These are phyloP conservation scores for Ceriops decandra DNA, from an alignment of 345 rosid genomes.

Conservation along the genomic window DNA sequence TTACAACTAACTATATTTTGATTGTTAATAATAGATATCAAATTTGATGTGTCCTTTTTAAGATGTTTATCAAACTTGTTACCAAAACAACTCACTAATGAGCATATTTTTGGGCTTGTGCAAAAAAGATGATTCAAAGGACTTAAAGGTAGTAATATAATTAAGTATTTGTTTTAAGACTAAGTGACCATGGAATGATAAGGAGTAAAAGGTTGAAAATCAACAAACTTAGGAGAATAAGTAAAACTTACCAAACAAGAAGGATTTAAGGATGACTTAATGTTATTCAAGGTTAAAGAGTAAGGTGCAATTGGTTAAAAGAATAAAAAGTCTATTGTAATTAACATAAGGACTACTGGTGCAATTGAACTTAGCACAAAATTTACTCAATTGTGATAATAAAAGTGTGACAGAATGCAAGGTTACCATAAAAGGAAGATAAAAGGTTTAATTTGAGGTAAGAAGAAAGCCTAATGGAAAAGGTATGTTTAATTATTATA, in stretches of 20 bases:
- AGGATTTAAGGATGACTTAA: too few species aligned
- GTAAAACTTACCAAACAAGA: background rate
- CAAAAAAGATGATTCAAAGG: background rate
- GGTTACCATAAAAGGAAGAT: background rate
- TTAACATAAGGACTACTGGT: too few species aligned
- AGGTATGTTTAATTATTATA: background rate
- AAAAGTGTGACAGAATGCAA: accelerated
- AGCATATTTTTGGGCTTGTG: background rate
- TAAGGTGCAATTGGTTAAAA: too few species aligned
- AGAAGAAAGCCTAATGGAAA: too few species aligned
- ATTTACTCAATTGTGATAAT: too few species aligned
- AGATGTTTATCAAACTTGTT: background rate
- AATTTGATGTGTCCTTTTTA: background rate
- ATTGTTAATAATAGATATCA: background rate
- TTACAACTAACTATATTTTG: background rate
- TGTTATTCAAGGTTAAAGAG: too few species aligned
- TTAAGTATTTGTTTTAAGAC: background rate
- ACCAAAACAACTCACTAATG: background rate
- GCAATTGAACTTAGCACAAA: too few species aligned
- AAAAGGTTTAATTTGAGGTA: too few species aligned
- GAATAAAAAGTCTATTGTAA: too few species aligned
- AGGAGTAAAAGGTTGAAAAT: too few species aligned
- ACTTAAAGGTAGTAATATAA: background rate
- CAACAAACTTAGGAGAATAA: too few species aligned
- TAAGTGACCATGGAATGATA: background rate